Evolutionary conservation across 352 stramenopile genomes (phyloP).

Genomic region (Elongisporangium undulatum): DNA sequence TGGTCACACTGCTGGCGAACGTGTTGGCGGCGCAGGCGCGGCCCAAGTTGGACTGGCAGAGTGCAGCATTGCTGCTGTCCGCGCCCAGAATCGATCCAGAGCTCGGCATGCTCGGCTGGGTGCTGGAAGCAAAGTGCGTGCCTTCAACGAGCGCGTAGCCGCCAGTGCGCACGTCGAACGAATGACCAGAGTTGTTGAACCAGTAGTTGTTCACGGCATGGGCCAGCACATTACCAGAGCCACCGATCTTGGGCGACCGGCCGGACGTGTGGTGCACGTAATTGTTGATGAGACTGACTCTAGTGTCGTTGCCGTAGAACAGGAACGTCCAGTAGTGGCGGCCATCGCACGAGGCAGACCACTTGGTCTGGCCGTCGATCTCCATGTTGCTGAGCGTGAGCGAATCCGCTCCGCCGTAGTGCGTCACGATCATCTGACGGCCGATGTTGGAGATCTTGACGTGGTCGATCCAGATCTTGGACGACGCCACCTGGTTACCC

Average conservation of each 20-base stretch:
- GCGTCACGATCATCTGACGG: constrained; percentile 33
- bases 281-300: constrained; percentile 28
- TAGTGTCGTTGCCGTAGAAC: constrained; percentile 14
- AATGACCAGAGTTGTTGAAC: constrained; percentile 32
- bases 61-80: not conserved
- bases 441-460: constrained; percentile 31
- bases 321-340: constrained; percentile 41
- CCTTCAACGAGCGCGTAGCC: not conserved
- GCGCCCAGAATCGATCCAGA: not conserved
- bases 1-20: constrained; percentile 6
- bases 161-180: constrained; percentile 13
- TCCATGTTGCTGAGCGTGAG: constrained; percentile 49
- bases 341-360: constrained; percentile 34
- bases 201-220: constrained; percentile 43
- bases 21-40: constrained; percentile 19
- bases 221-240: constrained; percentile 16
- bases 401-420: constrained; percentile 22
- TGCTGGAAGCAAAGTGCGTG: not conserved
- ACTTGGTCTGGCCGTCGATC: constrained; percentile 35
- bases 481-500: constrained; percentile 4
- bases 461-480: constrained; percentile 40
- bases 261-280: constrained; percentile 32
- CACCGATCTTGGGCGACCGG: constrained; percentile 20
- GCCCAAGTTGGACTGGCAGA: constrained; percentile 12
- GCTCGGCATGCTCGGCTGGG: constrained; percentile 2